These are phyloP conservation scores for Microbotryum silenes-acaulis DNA, from an alignment of 1,284 basidiomycete genomes.

Conservation along the genomic window DNA sequence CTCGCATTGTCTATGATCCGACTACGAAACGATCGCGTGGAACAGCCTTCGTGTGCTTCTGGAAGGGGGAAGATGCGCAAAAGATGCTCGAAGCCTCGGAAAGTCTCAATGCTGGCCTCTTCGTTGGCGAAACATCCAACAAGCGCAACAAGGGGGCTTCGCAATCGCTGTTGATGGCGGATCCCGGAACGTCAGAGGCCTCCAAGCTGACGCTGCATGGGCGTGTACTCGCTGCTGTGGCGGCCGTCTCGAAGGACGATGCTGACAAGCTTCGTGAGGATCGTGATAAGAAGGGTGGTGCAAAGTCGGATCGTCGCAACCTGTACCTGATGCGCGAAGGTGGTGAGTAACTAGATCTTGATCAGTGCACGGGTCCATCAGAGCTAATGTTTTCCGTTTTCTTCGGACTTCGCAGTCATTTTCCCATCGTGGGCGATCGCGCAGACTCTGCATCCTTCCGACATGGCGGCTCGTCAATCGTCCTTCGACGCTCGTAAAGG, in stretches of 20 bases:
- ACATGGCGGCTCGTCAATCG: slow-evolving; percentile 70
- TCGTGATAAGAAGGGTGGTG: slow-evolving; percentile 63
- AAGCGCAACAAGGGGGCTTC: slow-evolving; percentile 22
- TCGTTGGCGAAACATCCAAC: slow-evolving; percentile 29
- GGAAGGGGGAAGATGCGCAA: slow-evolving; percentile 86
- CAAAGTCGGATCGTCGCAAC: slow-evolving; percentile 92
- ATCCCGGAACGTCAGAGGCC: slow-evolving; percentile 80
- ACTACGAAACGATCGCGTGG: slow-evolving; percentile 79
- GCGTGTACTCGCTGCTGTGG: slow-evolving; percentile 79
- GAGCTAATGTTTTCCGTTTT: not conserved
- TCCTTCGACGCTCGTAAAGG: slow-evolving; percentile 74
- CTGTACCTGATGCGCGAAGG: slow-evolving; percentile 94
- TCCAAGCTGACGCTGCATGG: slow-evolving; percentile 82
- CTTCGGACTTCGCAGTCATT: slow-evolving; percentile 53
- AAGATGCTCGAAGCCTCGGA: slow-evolving; percentile 75
- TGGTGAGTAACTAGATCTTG: slow-evolving; percentile 49
- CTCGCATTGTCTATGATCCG: slow-evolving; percentile 79
- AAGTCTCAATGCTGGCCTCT: slow-evolving; percentile 38
- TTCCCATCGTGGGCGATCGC: slow-evolving; percentile 76
- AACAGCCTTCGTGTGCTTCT: slow-evolving; percentile 95
- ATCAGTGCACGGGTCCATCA: not conserved
- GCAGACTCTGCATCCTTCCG: slow-evolving; percentile 56
- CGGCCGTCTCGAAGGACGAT: slow-evolving; percentile 82
- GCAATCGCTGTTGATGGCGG: slow-evolving; percentile 77
- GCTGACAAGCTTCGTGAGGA: slow-evolving; percentile 80